A percentile compares a stretch with the other conserved stretches of the same genome.
phyloP scores from a whole-genome alignment of 805 yeast species.

The Barnettozyma wickerhamii region DNA sequence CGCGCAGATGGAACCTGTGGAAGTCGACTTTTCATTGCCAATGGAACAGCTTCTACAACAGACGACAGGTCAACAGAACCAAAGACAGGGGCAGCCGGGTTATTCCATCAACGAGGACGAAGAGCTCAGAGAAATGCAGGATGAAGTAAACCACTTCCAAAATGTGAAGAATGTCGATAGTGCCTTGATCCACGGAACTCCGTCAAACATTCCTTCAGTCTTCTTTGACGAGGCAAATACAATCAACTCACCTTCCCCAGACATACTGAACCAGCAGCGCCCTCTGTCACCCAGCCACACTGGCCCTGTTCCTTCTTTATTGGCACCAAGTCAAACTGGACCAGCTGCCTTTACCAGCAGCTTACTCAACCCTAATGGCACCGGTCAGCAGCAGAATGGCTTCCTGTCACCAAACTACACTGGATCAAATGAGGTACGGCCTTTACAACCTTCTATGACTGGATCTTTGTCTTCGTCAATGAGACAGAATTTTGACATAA shows the following conservation, averaged over 20 bases:
- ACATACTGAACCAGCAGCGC: conserved; percentile 6
- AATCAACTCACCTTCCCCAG: conserved; percentile 16
- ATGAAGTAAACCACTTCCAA: conserved; percentile 68
- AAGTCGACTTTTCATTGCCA: conserved; percentile 60
- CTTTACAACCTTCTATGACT: conserved; percentile 35
- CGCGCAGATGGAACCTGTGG: conserved; percentile 21
- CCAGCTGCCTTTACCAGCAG: conserved; percentile 24
- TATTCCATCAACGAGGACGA: conserved; percentile 61
- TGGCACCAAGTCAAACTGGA: conserved; percentile 16
- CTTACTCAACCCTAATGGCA: conserved; percentile 3
- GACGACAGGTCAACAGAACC: no score
- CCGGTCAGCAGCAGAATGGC: conserved; percentile 7
- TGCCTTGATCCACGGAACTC: conserved; percentile 67
- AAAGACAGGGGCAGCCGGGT: conserved; percentile 33
- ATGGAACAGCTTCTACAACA: conserved; percentile 67
- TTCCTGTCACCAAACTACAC: conserved; percentile 15
- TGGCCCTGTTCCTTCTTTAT: conserved; percentile 15
- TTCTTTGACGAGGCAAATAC: conserved; percentile 27
- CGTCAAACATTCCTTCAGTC: conserved; percentile 44
- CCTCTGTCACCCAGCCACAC: conserved; percentile 28
- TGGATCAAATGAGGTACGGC: conserved; percentile 12
- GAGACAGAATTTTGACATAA: conserved; percentile 6
- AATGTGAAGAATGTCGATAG: conserved; percentile 73
- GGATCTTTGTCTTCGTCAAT: conserved; percentile 33
- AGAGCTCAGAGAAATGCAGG: conserved; percentile 68